Base-by-base conservation (phyloP, 805 yeast genomes). In the Metschnikowia hibisci region DNA sequence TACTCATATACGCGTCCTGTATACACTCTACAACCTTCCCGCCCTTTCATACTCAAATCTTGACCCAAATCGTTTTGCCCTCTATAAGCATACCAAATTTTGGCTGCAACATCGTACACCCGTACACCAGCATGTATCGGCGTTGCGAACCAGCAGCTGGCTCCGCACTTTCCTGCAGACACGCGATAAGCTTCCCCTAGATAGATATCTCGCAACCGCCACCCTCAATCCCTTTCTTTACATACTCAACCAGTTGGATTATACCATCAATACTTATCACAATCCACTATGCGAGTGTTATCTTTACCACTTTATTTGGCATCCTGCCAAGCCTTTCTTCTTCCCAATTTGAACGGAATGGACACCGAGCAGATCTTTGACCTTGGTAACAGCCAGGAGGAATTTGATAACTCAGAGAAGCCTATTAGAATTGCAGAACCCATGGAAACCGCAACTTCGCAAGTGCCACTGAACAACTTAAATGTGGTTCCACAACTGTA, bases 401-500 rank as follows among this genome's bases (percentile, higher is more conserved):
- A 16, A 6, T 9, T 13, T 13, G 13, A 35, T 6, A 27, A 12
- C 29, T 31, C 39, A 18, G 14, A 27, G n/a, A 35, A 35, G n/a
- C 32, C 32, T 9, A 4, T 35, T 8, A 30, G 18, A 11, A 11
- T 16, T 8, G 3, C 18, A 4, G 25, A 35, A n/a, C 16, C 39
- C 13, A 13, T 6, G 2, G 11, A 12, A 5, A 8, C 26, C 12
- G 15, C 25, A 5, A 9, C 39, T 16, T 12, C 39, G 4, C 25
- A 12, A 4, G 18, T 14, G 27, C 20, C 28, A 10, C 14, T 8
- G 12, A 34, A 23, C 12, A 26, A 27, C 11, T 5, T 14, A 4
- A 42, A 44, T n/a, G 25, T 32, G 10, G 46, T 47, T 3, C 44
- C 47, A 2, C 45, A 47, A 7, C 47, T 35, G 44, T 52, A 48